Evolutionary conservation across 495 filamentous ascomycete genomes (phyloP).

Genomic region (Tuber magnatum): DNA sequence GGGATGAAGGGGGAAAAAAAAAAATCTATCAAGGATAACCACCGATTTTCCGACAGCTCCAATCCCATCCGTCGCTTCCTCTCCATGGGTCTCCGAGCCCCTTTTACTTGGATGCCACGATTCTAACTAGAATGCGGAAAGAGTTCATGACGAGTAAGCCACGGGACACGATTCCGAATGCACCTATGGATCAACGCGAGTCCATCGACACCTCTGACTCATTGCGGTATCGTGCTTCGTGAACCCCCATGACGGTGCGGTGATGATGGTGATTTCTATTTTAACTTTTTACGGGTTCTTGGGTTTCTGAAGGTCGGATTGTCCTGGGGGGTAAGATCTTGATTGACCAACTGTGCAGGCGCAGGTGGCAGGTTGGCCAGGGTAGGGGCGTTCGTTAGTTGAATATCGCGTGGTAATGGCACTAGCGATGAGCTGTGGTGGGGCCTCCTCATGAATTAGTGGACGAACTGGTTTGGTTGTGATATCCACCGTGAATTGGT

Average conservation of each 20-base stretch:
- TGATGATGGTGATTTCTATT: too few relatives aligned
- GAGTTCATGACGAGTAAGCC: too few relatives aligned
- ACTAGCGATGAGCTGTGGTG: not conserved
- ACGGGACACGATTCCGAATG: too few relatives aligned
- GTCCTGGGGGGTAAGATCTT: not conserved
- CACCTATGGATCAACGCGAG: too few relatives aligned
- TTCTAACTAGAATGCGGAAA: too few relatives aligned
- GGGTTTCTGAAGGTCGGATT: not conserved
- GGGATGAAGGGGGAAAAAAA: too few relatives aligned
- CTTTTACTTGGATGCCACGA: too few relatives aligned
- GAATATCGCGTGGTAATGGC: not conserved
- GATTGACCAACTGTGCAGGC: not conserved
- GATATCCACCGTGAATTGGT: not conserved
- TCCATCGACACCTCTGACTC: too few relatives aligned
- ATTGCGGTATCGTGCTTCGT: not conserved
- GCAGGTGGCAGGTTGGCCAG: not conserved
- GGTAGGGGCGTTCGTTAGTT: not conserved
- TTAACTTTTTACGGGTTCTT: not conserved
- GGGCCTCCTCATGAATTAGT: not conserved
- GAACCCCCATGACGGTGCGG: not conserved
- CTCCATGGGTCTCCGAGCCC: too few relatives aligned
- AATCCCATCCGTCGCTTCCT: too few relatives aligned
- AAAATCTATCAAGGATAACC: too few relatives aligned
- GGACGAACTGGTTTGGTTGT: not conserved
- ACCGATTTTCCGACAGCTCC: too few relatives aligned